Evolutionary conservation across 2,329 filamentous ascomycete genomes (phyloP), one percentile per base, ranked within the genome.

Genomic region (Biscogniauxia sp.): DNA sequence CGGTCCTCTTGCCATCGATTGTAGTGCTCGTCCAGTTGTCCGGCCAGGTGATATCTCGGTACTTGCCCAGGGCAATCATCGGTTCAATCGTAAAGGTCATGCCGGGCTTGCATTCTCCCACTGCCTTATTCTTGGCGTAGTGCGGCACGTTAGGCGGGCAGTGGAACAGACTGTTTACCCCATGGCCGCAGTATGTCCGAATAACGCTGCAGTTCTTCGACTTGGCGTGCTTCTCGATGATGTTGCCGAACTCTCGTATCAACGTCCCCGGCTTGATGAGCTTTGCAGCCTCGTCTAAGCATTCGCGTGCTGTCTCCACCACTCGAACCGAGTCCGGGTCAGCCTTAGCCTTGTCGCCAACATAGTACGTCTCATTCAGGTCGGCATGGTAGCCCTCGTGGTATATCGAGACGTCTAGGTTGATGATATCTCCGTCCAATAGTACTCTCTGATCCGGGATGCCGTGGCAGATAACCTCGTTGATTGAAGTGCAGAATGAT

Each of bases 31-130:
- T 99, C 95, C 95, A 99, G 80, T 98, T 92, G 75, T 99, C 95
- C 0, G 95, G 95, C 95, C 95, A 99, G 0, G 93, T 98, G 75
- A 95, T 90, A 73, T 99, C 95, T 64, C 87, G 87, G 77, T 97
- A 91, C 63, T 91, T 93, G 61, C 95, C 95, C 58, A 97, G 77
- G 50, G 92, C 93, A 74, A 99, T 93, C 95, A 99, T 99, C 17
- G 95, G 95, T 79, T 99, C 95, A 63, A 99, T 99, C 0, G 95
- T 99, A 72, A 99, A 99, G 66, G 93, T 97, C 93, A 98, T 97
- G 57, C 95, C 95, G 0, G 92, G 89, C 80, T 97, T 97, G 62
- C 93, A 95, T 69, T 91, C 88, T 54, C 95, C 95, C 1, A 97
- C 90, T 0, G 94, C 92, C 85, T 98, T 99, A 79, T 98, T 99